Percentiles rank a stretch among this genome's conserved stretches.
phyloP scores from a whole-genome alignment of 805 yeast genomes.

The Nakazawaea sp. region DNA sequence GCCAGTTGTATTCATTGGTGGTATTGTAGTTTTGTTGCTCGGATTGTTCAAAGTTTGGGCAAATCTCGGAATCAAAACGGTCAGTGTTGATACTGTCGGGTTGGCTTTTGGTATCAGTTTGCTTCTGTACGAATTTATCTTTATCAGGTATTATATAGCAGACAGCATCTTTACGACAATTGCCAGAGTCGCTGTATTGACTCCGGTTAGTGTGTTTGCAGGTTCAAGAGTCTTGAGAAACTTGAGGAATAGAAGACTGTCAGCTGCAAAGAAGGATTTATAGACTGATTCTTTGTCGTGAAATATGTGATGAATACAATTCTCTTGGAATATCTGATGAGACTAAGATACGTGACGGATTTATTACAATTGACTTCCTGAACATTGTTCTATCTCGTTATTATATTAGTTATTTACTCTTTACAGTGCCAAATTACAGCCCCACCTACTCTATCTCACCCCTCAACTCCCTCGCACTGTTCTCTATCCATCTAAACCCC shows the following conservation, averaged over 20 bases:
- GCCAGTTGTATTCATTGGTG: slow-evolving; percentile 43
- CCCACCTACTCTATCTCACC: too few species aligned
- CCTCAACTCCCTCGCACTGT: slow-evolving; percentile 17
- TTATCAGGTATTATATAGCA: slow-evolving; percentile 51
- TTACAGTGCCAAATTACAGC: too few species aligned
- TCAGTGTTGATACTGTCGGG: slow-evolving; percentile 24
- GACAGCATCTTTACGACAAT: slow-evolving; percentile 57
- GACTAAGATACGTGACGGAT: too few species aligned
- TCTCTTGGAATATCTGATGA: too few species aligned
- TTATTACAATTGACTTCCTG: not conserved
- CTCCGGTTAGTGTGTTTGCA: slow-evolving; percentile 46
- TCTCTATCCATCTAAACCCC: slow-evolving; percentile 50
- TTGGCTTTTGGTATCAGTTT: slow-evolving; percentile 43
- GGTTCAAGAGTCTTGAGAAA: slow-evolving; percentile 62
- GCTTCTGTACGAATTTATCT: slow-evolving; percentile 43
- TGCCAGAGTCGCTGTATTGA: slow-evolving; percentile 37
- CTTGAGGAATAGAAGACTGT: slow-evolving; percentile 20
- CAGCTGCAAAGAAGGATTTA: slow-evolving; percentile 32
- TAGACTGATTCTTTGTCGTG: too few species aligned
- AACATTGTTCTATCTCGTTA: not conserved
- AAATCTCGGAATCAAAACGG: slow-evolving; percentile 25
- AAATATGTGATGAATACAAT: slow-evolving; percentile 10
- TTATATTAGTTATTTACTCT: too few species aligned
- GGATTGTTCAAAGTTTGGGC: slow-evolving; percentile 40
- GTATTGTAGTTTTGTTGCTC: slow-evolving; percentile 33